These are phyloP conservation scores for Oidiodendron maius DNA, from an alignment of 495 filamentous ascomycete genomes.

Conservation along the genomic window DNA sequence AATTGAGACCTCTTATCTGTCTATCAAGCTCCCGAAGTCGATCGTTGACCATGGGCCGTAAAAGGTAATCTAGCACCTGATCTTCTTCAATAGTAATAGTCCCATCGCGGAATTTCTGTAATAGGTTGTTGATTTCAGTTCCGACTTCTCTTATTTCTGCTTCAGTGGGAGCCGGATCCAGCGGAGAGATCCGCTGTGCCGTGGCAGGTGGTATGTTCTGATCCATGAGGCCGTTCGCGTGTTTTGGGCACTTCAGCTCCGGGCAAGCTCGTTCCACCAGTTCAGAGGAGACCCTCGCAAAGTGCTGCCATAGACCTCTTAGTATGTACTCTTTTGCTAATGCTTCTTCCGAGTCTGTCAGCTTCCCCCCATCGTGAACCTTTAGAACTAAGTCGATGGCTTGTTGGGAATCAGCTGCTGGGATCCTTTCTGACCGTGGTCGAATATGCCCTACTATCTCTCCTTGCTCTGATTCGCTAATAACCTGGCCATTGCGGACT, in stretches of 20 bases:
- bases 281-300: background rate
- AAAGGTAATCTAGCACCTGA: constrained; percentile 1
- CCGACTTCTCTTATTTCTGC: constrained; percentile 1
- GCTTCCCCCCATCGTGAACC: background rate
- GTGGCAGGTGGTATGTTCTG: background rate
- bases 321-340: background rate
- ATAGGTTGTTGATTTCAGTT: constrained; percentile 8
- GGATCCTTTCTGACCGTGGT: background rate
- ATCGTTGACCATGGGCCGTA: background rate
- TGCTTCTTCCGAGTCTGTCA: background rate
- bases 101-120: background rate
- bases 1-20: background rate
- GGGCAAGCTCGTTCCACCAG: background rate
- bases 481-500: background rate
- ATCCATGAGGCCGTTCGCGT: no score
- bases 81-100: background rate
- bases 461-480: background rate
- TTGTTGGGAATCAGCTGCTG: background rate
- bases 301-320: background rate
- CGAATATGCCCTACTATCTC: background rate
- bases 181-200: background rate
- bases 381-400: background rate
- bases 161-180: background rate
- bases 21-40: background rate
- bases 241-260: background rate